Evolutionary conservation across 2,329 filamentous ascomycete genomes (phyloP).

Genomic region (Paecilomyces formosus): DNA sequence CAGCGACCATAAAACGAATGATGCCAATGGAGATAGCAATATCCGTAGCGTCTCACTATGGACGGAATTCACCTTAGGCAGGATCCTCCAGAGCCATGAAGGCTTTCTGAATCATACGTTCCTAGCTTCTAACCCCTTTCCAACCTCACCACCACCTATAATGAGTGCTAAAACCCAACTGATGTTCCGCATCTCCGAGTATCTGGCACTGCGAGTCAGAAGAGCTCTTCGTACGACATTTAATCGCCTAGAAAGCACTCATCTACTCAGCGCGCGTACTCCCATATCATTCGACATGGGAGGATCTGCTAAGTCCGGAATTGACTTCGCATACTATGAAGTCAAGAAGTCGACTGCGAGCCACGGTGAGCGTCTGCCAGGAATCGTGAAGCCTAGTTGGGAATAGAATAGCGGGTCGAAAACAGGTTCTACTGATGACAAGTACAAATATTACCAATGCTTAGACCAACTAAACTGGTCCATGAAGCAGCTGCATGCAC

Average conservation of each 20-base stretch:
- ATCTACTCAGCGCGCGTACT: not conserved
- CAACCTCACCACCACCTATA: not conserved
- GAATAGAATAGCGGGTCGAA: not conserved
- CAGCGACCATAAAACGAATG: not conserved
- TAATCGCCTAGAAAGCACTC: not conserved
- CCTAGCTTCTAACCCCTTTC: not conserved
- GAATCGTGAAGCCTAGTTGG: not conserved
- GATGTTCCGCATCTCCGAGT: not conserved
- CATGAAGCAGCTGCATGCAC: slow-evolving; percentile 8
- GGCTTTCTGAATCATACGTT: not conserved
- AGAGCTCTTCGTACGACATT: not conserved
- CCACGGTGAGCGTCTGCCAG: not conserved
- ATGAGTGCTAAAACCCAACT: not conserved
- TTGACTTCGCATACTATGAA: not conserved
- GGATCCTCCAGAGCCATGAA: not conserved
- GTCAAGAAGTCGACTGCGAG: not conserved
- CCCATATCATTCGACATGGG: not conserved
- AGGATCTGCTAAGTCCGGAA: not conserved
- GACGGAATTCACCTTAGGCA: not conserved
- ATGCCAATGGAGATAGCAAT: not conserved
- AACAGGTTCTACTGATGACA: not conserved
- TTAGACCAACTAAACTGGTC: slow-evolving; percentile 10
- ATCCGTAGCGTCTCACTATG: not conserved
- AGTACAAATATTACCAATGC: slow-evolving; percentile 4
- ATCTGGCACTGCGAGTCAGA: not conserved